Base-by-base conservation (phyloP, 1,284 basidiomycete genomes). In the Irpex sp. region DNA sequence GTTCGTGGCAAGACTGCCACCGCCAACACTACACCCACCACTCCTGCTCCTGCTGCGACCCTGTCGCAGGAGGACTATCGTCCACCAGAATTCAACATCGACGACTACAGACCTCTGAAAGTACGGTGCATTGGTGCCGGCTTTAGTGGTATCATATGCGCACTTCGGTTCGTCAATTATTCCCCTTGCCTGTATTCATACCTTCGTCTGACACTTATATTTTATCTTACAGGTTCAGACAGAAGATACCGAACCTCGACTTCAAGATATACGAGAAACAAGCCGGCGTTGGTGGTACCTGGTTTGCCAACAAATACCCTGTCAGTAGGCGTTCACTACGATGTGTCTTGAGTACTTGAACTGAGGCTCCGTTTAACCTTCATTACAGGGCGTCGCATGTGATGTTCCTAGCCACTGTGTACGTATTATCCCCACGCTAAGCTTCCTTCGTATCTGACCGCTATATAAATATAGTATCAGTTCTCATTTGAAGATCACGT, bases 201-300 rank as follows among this genome's bases (percentile, higher is more conserved):
- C 4, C 0, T n/a, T 28, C 28, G 28, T 1, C 28, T 33, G 6
- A 35, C 37, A 23, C 5, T n/a, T 18, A 5, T 52, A 42, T 5
- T 12, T 39, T 47, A 2, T 12, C 35, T 5, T 6, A 4, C 33
- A 82, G 82, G 47, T 80, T 84, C 64, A 73, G 77, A 19, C 84
- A 85, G 69, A 73, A 74, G 45, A 73, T 85, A 21, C 73, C 75
- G 58, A 84, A 85, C 62, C 65, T 84, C 16, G 72, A 81, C 33
- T 66, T 86, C 2, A 77, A 75, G 0, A 78, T 86, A n/a, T 86
- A 84, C 67, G 84, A 86, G 48, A 80, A 81, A 58, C 78, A 80
- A 59, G 73, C 75, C 16, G 81, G 78, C 2, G 72, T 86, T 21
- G 85, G 84, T 23, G 84, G 84, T 3, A 80, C 82, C 1, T 86